Evolutionary conservation across 129 eudicot genomes (phyloP).

Genomic region (Flaveria bidentis): DNA sequence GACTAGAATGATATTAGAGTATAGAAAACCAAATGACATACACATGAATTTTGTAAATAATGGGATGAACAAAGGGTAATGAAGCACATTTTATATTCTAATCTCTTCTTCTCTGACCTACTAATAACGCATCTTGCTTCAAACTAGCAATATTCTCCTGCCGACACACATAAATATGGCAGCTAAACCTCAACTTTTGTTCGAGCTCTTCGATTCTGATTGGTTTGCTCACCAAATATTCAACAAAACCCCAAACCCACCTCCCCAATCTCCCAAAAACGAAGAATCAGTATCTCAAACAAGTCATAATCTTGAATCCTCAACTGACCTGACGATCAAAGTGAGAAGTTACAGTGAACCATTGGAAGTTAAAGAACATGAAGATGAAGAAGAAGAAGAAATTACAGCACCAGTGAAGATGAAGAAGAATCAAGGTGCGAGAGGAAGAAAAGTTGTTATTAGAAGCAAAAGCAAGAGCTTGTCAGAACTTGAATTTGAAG

Average conservation of each 20-base stretch:
- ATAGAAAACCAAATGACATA: too few species aligned
- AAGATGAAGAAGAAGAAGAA: not conserved
- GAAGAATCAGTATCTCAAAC: slow-evolving; percentile 16
- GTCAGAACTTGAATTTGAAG: slow-evolving; percentile 78
- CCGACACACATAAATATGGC: too few species aligned
- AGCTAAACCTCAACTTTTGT: too few species aligned
- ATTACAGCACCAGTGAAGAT: not conserved
- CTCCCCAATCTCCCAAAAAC: not conserved
- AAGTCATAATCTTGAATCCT: slow-evolving; percentile 16
- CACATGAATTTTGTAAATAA: too few species aligned
- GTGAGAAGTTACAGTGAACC: slow-evolving; percentile 45
- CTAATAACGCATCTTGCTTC: too few species aligned
- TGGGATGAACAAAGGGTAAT: too few species aligned
- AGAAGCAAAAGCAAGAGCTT: slow-evolving; percentile 57
- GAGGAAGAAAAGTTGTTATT: not conserved
- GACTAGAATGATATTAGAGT: too few species aligned
- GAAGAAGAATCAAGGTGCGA: not conserved
- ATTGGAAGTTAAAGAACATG: not conserved
- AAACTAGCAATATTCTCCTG: too few species aligned
- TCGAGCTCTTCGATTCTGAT: too few species aligned
- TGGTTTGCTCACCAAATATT: slow-evolving; percentile 53
- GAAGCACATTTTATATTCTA: too few species aligned
- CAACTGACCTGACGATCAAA: slow-evolving; percentile 38
- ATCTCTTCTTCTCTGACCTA: too few species aligned
- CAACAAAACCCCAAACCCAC: slow-evolving; percentile 29